Evolutionary conservation across 2,329 filamentous ascomycete species (phyloP), one percentile per base, ranked within the genome.

Genomic region (Monosporascus cannonballus): DNA sequence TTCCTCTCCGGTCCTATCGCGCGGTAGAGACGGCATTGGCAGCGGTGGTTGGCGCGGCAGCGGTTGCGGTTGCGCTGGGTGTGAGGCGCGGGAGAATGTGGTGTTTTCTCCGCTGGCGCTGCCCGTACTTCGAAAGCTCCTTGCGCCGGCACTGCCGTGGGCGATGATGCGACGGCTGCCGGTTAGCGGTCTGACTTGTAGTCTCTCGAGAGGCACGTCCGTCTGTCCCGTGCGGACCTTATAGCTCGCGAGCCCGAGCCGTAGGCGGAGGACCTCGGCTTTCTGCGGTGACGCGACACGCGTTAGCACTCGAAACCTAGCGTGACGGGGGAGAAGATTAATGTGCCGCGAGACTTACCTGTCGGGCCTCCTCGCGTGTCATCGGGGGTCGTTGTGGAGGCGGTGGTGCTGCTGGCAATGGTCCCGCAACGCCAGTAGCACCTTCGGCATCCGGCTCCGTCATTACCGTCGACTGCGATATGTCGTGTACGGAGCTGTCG

Each of bases 181-280:
- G 6, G 58, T 58, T 8, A 70, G 22, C 20, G 67, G 69, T 30
- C 70, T 68, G 48, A 73, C 64, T 61, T 83, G 73, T 20, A 90
- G 74, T 46, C 80, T 71, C 51, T 83, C 75, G 55, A 89, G 77
- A 1, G 86, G 84, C 27, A 88, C 76, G 53, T 80, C 73, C 51
- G 83, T 79, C 69, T 92, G 88, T 54, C 87, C 84, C 2, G 87
- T 91, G 53, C 78, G 79, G 59, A 92, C 76, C 70, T 91, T 91
- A 75, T 90, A 91, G 63, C 80, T 80, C 15, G 86, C 88, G 20
- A 90, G 78, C 27, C 80, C 77, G 17, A 92, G 79, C n/a, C 87
- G 80, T 9, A 89, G 76, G 49, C 79, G 79, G 45, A 91, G 74
- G 48, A 83, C 80, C 63, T 87, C 80, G 20, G 84, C 85, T 69